These are phyloP conservation scores for Xylaria longipes DNA, from an alignment of 495 filamentous ascomycete genomes.

Conservation along the genomic window DNA sequence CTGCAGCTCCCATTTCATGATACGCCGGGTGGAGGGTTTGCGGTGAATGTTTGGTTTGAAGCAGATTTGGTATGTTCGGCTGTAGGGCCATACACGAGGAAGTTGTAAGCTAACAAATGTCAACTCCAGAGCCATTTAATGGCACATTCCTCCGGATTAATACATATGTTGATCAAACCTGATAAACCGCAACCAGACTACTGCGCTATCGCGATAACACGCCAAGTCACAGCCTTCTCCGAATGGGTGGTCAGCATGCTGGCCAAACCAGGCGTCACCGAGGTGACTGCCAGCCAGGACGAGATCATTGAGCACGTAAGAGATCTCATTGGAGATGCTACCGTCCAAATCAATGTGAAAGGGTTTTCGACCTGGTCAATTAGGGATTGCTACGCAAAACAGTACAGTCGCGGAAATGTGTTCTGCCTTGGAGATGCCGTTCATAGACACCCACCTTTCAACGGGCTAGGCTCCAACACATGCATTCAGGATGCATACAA, in stretches of 20 bases:
- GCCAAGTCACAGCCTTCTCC: conserved; percentile 53
- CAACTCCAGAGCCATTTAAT: conserved; percentile 44
- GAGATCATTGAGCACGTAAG: conserved; percentile 48
- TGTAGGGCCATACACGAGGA: not conserved
- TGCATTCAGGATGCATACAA: conserved; percentile 59
- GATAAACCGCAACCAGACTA: conserved; percentile 45
- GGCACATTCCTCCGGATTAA: conserved; percentile 56
- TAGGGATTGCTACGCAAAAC: conserved; percentile 50
- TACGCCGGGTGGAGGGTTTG: conserved; percentile 49
- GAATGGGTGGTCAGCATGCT: conserved; percentile 57
- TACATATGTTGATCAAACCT: conserved; percentile 59
- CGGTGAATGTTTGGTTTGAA: conserved; percentile 57
- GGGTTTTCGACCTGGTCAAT: conserved; percentile 49
- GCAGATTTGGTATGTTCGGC: conserved; percentile 52
- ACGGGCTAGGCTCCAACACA: conserved; percentile 56
- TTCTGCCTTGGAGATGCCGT: conserved; percentile 57
- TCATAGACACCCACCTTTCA: conserved; percentile 56
- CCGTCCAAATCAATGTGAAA: conserved; percentile 44
- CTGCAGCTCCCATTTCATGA: conserved; percentile 49
- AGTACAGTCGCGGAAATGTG: conserved; percentile 32
- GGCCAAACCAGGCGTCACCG: conserved; percentile 41
- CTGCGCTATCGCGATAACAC: conserved; percentile 43
- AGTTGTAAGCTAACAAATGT: not conserved
- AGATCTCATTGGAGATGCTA: conserved; percentile 60
- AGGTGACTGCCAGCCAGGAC: conserved; percentile 42